Conservation (phyloP, 2,329 filamentous ascomycete species). For the Immersiporthe knoxdaviesiana region DNA sequence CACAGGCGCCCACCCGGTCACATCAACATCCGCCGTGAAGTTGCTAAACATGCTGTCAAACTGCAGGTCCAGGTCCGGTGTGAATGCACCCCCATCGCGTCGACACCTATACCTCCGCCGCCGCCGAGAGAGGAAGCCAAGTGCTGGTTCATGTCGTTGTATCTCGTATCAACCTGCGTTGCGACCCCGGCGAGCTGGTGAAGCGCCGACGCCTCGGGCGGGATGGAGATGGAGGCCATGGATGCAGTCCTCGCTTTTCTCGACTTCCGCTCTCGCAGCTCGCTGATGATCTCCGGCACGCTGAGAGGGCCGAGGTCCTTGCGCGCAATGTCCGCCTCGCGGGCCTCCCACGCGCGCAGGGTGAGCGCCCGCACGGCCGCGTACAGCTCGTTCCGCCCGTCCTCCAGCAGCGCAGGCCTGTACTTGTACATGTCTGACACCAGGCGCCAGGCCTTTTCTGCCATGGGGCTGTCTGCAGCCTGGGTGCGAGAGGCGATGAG, state of each 20-base stretch:
- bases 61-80: conserved; percentile 20
- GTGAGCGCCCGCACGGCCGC: conserved; percentile 32
- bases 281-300: conserved; percentile 17
- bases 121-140: conserved; percentile 8
- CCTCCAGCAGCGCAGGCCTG: conserved; percentile 26
- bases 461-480: conserved; percentile 23
- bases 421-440: conserved; percentile 31
- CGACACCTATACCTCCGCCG: neutral
- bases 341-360: conserved; percentile 32
- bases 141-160: conserved; percentile 1
- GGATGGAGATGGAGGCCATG: conserved; percentile 12
- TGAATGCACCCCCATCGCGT: conserved; percentile 10
- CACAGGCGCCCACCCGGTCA: conserved; percentile 24
- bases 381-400: conserved; percentile 28
- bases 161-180: conserved; percentile 28
- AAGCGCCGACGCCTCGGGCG: conserved; percentile 22
- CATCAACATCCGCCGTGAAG: conserved; percentile 24
- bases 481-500: conserved; percentile 31
- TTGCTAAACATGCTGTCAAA: conserved; percentile 28
- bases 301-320: conserved; percentile 16
- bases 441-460: conserved; percentile 31
- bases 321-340: conserved; percentile 29
- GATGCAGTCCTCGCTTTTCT: conserved; percentile 22
- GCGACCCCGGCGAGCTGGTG: conserved; percentile 27
- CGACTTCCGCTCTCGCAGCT: conserved; percentile 25